phyloP scores from a whole-genome alignment of 2,329 filamentous ascomycete species.

The Neonectria punicea region DNA sequence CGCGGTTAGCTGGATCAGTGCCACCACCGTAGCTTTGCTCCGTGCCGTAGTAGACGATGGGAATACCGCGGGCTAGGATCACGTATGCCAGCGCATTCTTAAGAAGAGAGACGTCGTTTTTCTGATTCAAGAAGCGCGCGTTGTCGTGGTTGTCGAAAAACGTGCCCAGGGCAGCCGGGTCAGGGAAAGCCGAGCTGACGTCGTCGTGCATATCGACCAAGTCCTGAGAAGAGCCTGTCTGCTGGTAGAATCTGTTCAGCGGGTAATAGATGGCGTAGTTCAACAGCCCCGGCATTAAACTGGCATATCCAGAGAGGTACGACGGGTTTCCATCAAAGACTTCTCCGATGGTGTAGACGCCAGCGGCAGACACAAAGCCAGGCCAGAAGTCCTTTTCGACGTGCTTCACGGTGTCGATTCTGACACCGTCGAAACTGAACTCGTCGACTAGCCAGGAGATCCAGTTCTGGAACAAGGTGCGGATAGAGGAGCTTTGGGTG shows the following conservation, averaged over 20 bases:
- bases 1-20: slow-evolving; percentile 62
- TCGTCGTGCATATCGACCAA: slow-evolving; percentile 52
- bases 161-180: slow-evolving; percentile 46
- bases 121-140: slow-evolving; percentile 62
- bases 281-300: not conserved
- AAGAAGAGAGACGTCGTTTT: slow-evolving; percentile 63
- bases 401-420: not conserved
- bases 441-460: not conserved
- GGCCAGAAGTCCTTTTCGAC: not conserved
- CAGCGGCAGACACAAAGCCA: not conserved
- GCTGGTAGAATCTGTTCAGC: slow-evolving; percentile 53
- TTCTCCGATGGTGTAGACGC: not conserved
- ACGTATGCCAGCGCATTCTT: slow-evolving; percentile 71
- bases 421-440: not conserved
- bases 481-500: not conserved
- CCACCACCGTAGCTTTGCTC: slow-evolving; percentile 68
- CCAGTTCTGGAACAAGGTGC: not conserved
- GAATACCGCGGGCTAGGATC: slow-evolving; percentile 70
- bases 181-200: slow-evolving; percentile 48
- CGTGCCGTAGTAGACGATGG: slow-evolving; percentile 73
- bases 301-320: not conserved
- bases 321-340: not conserved
- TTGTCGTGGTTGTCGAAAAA: slow-evolving; percentile 72
- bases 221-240: slow-evolving; percentile 50
- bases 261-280: slow-evolving; percentile 17